These are phyloP conservation scores for Ophiostoma himal-ulmi DNA, from an alignment of 2,329 filamentous ascomycete species.

Conservation along the genomic window DNA sequence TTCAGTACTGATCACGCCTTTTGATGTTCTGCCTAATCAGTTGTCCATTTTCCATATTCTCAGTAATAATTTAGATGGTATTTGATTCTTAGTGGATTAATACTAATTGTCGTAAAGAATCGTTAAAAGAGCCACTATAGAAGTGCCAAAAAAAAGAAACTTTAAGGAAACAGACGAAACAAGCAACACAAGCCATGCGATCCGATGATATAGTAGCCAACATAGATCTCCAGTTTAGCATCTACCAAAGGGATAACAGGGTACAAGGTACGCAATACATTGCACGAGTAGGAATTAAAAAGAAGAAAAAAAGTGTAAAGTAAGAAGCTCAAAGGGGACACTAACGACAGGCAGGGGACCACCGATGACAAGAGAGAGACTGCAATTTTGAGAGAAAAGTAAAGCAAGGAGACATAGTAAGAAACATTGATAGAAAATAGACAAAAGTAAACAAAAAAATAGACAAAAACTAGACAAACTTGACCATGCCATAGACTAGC, in stretches of 20 bases:
- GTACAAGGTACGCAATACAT: neutral
- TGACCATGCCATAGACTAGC: neutral
- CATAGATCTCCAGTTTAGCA: neutral
- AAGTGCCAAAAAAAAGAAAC: neutral
- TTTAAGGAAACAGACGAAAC: neutral
- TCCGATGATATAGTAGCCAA: neutral
- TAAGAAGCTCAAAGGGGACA: neutral
- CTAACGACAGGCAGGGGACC: neutral
- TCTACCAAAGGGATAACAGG: too few relatives aligned
- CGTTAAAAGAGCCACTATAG: neutral
- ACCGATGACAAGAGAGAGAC: neutral
- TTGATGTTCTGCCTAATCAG: too few relatives aligned
- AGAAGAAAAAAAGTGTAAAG: neutral
- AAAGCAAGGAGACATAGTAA: neutral
- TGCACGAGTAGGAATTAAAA: neutral
- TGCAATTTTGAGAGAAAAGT: neutral
- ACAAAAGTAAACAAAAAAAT: neutral
- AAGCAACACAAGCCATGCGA: neutral
- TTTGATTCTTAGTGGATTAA: neutral
- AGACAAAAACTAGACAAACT: neutral
- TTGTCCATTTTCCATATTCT: too few relatives aligned
- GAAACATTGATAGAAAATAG: neutral
- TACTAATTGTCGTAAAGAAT: slow-evolving; percentile 1
- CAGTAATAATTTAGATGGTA: neutral
- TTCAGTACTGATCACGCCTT: neutral